Percentiles rank a stretch among this genome's conserved stretches.
Evolutionary conservation across 225 moss, liverwort and hornwort genomes (phyloP).

Genomic region (Takakia lepidozioides): DNA sequence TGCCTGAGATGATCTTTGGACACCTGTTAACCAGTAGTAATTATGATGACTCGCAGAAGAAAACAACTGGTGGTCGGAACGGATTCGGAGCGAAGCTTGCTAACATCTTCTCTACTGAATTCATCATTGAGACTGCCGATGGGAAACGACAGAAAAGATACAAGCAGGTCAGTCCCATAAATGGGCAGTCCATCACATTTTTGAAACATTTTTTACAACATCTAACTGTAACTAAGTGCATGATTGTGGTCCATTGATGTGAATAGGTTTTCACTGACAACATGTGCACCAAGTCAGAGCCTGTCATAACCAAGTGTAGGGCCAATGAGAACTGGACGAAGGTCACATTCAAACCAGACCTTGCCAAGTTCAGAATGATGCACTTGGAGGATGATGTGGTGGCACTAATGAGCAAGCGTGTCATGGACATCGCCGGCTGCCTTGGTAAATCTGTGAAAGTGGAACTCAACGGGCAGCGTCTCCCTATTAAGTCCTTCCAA

Average conservation of each 20-base stretch:
- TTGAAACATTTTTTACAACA: no score
- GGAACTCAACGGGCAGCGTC: constrained; percentile 77
- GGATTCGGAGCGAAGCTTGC: constrained; percentile 97
- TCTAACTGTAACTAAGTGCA: no score
- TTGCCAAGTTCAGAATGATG: constrained; percentile 84
- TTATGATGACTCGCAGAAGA: constrained; percentile 90
- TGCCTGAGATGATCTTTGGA: constrained; percentile 99
- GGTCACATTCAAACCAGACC: constrained; percentile 88
- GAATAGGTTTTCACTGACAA: constrained; percentile 72
- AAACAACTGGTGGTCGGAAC: constrained; percentile 93
- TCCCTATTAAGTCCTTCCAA: constrained; percentile 68
- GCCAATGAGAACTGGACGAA: constrained; percentile 90
- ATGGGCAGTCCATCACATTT: neutral
- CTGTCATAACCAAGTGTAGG: constrained; percentile 69
- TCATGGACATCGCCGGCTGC: constrained; percentile 86
- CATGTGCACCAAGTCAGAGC: constrained; percentile 75
- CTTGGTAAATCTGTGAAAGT: constrained; percentile 96
- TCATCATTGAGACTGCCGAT: constrained; percentile 89
- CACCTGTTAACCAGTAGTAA: constrained; percentile 95
- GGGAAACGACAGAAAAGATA: constrained; percentile 73
- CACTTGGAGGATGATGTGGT: constrained; percentile 88
- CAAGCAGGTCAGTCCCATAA: constrained; percentile 58
- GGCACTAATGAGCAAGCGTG: constrained; percentile 84
- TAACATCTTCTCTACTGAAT: constrained; percentile 95
- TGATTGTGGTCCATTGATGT: no score